Base-by-base conservation (phyloP, 2,329 filamentous ascomycete genomes). In the Erysiphe neolycopersici region DNA sequence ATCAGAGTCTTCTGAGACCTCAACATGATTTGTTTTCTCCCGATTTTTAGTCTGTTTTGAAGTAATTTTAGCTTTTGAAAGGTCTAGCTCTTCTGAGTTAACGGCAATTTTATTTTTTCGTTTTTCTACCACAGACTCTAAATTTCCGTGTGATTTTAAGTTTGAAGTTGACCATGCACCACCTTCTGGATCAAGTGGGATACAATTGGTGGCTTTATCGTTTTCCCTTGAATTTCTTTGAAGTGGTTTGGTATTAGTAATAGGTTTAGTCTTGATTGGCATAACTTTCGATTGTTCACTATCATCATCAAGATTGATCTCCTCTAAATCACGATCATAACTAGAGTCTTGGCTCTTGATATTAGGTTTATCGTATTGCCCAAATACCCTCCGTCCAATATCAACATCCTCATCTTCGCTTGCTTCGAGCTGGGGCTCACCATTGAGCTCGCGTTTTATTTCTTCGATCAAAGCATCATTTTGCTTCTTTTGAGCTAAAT, bases 381-480 rank as follows among this genome's bases (percentile, higher is more conserved):
- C 79, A 52, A 76, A 87, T 42, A 68, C 69, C 48, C 73, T 68
- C 47, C 87, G 74, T 12, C 85, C 85, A 42, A 77, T 62, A 47
- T 77, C 64, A 31, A 71, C 70, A 38, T 63, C 63, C 30, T 62
- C 43, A 29, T 41, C 60, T 50, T 64, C 65, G n/a, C 62, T 62
- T 5, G 73, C 76, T 26, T 76, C 74, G 22, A 9, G 22, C 22
- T 26, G 22, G 8, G 22, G 5, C 37, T 70, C 69, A 2, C 67
- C 67, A 42, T 65, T 65, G 18, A 94, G 64, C 41, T 87, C 79
- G 45, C 73, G 71, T 41, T 76, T 69, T 41, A 94, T 71, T 51
- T 73, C 66, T 37, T 65, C 67, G 12, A 82, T 62, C 45, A 82
- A 71, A 45, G 80, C 78, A 52, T 93, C 81, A 51, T 95, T 94